Percentiles rank a stretch among this genome's conserved stretches.
These are phyloP conservation scores for Avena eriantha DNA, from an alignment of 176 grass and related monocot species.

Conservation along the genomic window DNA sequence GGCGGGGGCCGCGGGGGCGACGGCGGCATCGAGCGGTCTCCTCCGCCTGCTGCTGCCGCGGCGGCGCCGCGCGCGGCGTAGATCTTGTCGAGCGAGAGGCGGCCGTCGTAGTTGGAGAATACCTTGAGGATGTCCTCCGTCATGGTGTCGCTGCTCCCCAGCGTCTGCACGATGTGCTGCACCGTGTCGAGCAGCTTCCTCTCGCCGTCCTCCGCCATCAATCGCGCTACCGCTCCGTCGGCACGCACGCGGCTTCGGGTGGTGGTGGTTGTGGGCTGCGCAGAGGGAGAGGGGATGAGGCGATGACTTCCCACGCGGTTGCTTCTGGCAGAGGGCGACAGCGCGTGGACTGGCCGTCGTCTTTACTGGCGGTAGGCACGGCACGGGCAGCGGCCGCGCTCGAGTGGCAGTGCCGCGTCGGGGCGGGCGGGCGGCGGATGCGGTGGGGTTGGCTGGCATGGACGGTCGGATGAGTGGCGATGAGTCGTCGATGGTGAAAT, in stretches of 20 bases:
- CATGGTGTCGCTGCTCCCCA: constrained; percentile 88
- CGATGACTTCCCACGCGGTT: constrained; percentile 35
- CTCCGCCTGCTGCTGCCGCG: constrained; percentile 8
- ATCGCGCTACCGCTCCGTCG: constrained; percentile 37
- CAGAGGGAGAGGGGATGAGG: background rate
- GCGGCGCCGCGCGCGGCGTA: constrained; percentile 51
- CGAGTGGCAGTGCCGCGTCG: constrained; percentile 27
- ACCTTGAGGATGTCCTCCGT: constrained; percentile 94
- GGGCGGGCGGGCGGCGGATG: constrained; percentile 11
- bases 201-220: constrained; percentile 97
- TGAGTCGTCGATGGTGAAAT: background rate
- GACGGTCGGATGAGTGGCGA: constrained; percentile 33
- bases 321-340: constrained; percentile 41
- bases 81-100: constrained; percentile 89
- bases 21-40: constrained; percentile 48
- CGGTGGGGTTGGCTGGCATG: background rate
- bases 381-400: constrained; percentile 30
- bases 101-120: constrained; percentile 92
- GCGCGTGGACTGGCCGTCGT: constrained; percentile 42
- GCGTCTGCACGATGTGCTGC: constrained; percentile 82
- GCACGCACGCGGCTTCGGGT: constrained; percentile 45
- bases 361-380: background rate
- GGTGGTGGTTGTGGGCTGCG: constrained; percentile 29
- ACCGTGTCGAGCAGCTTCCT: constrained; percentile 92
- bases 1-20: constrained; percentile 42